Percentiles rank a stretch among this genome's conserved stretches.
Evolutionary conservation across 306 rosid species (phyloP).

Genomic region (Prinsepia uniflora): DNA sequence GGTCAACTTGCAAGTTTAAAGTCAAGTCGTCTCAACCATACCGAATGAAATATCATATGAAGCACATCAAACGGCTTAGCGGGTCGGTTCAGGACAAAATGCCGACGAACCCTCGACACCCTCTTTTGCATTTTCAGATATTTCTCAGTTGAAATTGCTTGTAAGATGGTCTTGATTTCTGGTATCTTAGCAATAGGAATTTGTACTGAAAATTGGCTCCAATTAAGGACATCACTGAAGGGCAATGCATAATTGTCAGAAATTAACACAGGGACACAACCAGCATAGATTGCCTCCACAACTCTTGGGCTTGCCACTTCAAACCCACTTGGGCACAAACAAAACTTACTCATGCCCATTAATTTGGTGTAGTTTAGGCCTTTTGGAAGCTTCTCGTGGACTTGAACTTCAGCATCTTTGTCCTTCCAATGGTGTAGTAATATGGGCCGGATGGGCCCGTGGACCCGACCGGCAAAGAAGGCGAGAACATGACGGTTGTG

Average conservation of each 20-base stretch:
- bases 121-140: slow-evolving; percentile 43
- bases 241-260: slow-evolving; percentile 55
- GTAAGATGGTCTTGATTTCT: slow-evolving; percentile 51
- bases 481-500: slow-evolving; percentile 39
- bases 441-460: slow-evolving; percentile 47
- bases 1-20: slow-evolving; percentile 24
- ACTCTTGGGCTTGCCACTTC: slow-evolving; percentile 88
- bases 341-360: slow-evolving; percentile 62
- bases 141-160: slow-evolving; percentile 33
- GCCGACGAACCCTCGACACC: slow-evolving; percentile 42
- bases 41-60: slow-evolving; percentile 73
- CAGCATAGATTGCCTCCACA: slow-evolving; percentile 61
- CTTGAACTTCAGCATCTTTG: slow-evolving; percentile 53
- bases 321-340: slow-evolving; percentile 78
- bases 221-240: slow-evolving; percentile 68
- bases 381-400: slow-evolving; percentile 52
- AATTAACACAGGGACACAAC: slow-evolving; percentile 71
- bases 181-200: slow-evolving; percentile 42
- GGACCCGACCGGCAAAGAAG: slow-evolving; percentile 68
- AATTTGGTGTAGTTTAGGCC: slow-evolving; percentile 45
- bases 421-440: slow-evolving; percentile 59
- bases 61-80: slow-evolving; percentile 63
- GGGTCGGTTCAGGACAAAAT: slow-evolving; percentile 62
- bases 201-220: slow-evolving; percentile 61
- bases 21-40: slow-evolving; percentile 63